Evolutionary conservation across 2,329 filamentous ascomycete species (phyloP), one percentile per base, ranked within the genome.

Genomic region (Alternaria tenuissima): DNA sequence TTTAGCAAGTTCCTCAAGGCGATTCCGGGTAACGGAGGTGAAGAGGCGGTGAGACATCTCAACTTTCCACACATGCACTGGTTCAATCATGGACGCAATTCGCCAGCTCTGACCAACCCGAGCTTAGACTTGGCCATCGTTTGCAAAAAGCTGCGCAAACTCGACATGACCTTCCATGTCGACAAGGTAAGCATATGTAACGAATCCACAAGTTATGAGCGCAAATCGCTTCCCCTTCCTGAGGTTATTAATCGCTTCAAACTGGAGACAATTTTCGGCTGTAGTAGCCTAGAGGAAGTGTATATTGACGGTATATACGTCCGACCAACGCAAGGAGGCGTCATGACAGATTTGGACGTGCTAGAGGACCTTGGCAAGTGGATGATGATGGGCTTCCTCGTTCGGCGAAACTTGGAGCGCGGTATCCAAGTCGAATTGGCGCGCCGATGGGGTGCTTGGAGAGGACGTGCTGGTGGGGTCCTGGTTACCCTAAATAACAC

Each of bases 51-150:
- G 26, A 43, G 52, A 39, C 39, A 58, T 7, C 39, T 53, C 30
- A 58, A 58, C 30, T 58, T 58, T 30, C 41, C 55, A 14, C 55
- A 58, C 24, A 58, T 53, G 48, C 55, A 52, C 41, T 47, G 55
- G 47, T 58, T 52, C 48, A 46, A 53, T 20, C 16, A 22, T 30
- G 6, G 16, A 1, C 47, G 36, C 28, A 6, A 28, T 11, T 3
- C 22, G 14, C 55, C 30, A 16, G 55, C 55, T 2, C 26, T 26
- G 1, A 52, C 38, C 1, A 60, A 60, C 26, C 26, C 52, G 4
- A 56, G 52, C 22, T 11, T 60, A 1, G 52, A 60, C 7, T 24
- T 55, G 2, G 53, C 53, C 14, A 42, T 55, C 12, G 42, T 43
- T 30, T 55, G 53, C n/a, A 39, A 24, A n/a, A 47, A 47, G 1